Conservation (phyloP, 495 filamentous ascomycete genomes). For the Copromyces sp. region DNA sequence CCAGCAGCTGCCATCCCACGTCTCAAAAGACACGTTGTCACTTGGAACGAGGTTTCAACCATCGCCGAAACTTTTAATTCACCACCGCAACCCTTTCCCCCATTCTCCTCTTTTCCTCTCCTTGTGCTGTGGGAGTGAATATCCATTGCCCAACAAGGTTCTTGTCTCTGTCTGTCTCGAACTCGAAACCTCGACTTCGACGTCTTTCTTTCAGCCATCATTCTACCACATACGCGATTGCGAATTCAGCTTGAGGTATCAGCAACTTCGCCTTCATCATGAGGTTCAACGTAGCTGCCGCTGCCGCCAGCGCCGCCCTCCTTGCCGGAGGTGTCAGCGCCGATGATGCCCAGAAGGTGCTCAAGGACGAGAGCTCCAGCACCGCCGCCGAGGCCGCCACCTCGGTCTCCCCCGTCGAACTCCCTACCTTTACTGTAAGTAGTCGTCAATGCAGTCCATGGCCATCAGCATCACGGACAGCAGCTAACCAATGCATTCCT, state of each 20-base stretch:
- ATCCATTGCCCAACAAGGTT: slow-evolving; percentile 19
- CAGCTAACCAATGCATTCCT: slow-evolving; percentile 21
- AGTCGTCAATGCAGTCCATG: slow-evolving; percentile 5
- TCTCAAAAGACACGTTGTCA: slow-evolving; percentile 28
- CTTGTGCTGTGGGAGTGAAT: slow-evolving; percentile 34
- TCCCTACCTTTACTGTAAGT: slow-evolving; percentile 84
- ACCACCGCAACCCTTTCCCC: slow-evolving; percentile 7
- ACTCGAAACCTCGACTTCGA: slow-evolving; percentile 8
- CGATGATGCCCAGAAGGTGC: slow-evolving; percentile 54
- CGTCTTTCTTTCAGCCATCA: slow-evolving; percentile 6
- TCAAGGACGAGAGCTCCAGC: slow-evolving; percentile 33
- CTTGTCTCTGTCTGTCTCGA: slow-evolving; percentile 16
- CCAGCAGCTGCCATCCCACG: slow-evolving; percentile 12
- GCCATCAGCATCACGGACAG: neutral
- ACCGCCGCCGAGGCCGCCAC: slow-evolving; percentile 42
- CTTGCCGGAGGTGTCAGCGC: slow-evolving; percentile 59
- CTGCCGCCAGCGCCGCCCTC: slow-evolving; percentile 61
- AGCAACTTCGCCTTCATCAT: slow-evolving; percentile 26
- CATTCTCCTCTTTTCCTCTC: slow-evolving; percentile 21
- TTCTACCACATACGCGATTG: slow-evolving; percentile 13
- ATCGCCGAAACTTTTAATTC: slow-evolving; percentile 22
- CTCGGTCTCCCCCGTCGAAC: slow-evolving; percentile 40
- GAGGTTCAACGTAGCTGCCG: slow-evolving; percentile 68
- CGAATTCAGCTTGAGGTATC: slow-evolving; percentile 10
- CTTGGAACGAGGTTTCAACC: slow-evolving; percentile 11